A percentile compares a stretch with the other conserved stretches of the same genome.
phyloP scores from a whole-genome alignment of 805 yeast species.

The Metschnikowia baotianmanensis region DNA sequence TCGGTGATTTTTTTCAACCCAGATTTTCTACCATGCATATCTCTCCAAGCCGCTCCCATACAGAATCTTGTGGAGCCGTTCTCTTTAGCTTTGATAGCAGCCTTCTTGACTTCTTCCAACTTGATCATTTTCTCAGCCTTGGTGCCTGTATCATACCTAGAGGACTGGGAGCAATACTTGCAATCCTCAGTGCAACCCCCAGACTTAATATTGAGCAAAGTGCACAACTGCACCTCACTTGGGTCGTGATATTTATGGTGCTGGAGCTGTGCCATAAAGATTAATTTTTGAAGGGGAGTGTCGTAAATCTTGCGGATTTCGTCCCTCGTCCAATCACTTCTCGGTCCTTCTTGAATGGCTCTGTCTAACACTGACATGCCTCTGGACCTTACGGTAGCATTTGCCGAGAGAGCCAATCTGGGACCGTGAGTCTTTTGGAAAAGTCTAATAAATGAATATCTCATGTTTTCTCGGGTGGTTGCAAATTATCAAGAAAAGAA shows the following conservation, averaged over 20 bases:
- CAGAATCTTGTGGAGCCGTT: slow-evolving; percentile 80
- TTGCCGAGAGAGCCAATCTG: not conserved
- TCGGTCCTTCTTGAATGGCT: slow-evolving; percentile 12
- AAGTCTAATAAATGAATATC: slow-evolving; percentile 4
- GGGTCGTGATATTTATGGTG: slow-evolving; percentile 71
- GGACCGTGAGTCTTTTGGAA: not conserved
- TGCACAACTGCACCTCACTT: slow-evolving; percentile 68
- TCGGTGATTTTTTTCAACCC: slow-evolving; percentile 59
- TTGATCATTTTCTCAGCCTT: slow-evolving; percentile 63
- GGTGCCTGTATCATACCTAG: slow-evolving; percentile 66
- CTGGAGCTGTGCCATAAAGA: slow-evolving; percentile 58
- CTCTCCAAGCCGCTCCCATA: slow-evolving; percentile 89
- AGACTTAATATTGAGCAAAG: slow-evolving; percentile 68
- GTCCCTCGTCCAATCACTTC: slow-evolving; percentile 54
- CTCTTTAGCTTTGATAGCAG: slow-evolving; percentile 61
- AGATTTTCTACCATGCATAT: slow-evolving; percentile 73
- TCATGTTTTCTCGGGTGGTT: too few relatives aligned
- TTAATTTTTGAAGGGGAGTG: slow-evolving; percentile 63
- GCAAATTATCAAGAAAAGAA: too few relatives aligned
- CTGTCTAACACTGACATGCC: slow-evolving; percentile 2
- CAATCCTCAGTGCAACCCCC: slow-evolving; percentile 87
- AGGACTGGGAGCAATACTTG: slow-evolving; percentile 76
- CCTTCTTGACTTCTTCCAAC: slow-evolving; percentile 59
- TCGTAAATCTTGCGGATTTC: slow-evolving; percentile 61
- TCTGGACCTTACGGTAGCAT: not conserved